Conservation (phyloP, 805 yeast genomes). For the Ogataea saltuana region DNA sequence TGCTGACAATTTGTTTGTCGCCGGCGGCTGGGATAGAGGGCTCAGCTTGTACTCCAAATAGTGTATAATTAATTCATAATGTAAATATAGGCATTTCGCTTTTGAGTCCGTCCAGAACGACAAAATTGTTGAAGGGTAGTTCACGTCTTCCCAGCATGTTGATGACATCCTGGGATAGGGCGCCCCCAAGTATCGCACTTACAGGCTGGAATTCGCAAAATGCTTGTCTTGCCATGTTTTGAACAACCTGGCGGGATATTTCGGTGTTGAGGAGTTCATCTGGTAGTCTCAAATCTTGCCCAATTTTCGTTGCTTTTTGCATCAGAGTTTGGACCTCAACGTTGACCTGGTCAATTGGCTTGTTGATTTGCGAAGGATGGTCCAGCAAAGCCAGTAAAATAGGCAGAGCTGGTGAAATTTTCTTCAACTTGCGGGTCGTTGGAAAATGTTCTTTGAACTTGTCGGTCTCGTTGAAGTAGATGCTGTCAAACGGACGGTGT, state of each 20-base stretch:
- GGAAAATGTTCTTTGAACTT: constrained; percentile 30
- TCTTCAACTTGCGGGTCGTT: constrained; percentile 42
- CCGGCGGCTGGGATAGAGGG: constrained; percentile 85
- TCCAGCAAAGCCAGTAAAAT: constrained; percentile 59
- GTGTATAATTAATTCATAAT: constrained; percentile 32
- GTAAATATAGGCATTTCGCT: constrained; percentile 77
- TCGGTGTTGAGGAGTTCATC: constrained; percentile 36
- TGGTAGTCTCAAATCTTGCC: constrained; percentile 48
- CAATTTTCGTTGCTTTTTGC: constrained; percentile 31
- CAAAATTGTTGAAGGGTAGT: constrained; percentile 77
- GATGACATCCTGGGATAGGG: constrained; percentile 86
- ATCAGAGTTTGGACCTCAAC: constrained; percentile 34
- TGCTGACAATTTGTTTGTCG: constrained; percentile 46
- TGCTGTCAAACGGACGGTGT: constrained; percentile 39
- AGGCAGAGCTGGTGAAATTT: constrained; percentile 59
- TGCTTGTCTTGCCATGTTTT: constrained; percentile 48
- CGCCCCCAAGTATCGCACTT: constrained; percentile 87
- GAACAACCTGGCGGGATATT: constrained; percentile 39
- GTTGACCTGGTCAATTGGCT: constrained; percentile 26
- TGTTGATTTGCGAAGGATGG: constrained; percentile 24
- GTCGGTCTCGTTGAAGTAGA: constrained; percentile 38
- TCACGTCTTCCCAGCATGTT: constrained; percentile 76
- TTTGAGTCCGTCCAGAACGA: constrained; percentile 70
- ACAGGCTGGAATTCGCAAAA: constrained; percentile 75
- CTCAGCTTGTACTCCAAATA: constrained; percentile 48